Evolutionary conservation across 176 grass and related monocot genomes (phyloP).

Genomic region (Avena insularis): DNA sequence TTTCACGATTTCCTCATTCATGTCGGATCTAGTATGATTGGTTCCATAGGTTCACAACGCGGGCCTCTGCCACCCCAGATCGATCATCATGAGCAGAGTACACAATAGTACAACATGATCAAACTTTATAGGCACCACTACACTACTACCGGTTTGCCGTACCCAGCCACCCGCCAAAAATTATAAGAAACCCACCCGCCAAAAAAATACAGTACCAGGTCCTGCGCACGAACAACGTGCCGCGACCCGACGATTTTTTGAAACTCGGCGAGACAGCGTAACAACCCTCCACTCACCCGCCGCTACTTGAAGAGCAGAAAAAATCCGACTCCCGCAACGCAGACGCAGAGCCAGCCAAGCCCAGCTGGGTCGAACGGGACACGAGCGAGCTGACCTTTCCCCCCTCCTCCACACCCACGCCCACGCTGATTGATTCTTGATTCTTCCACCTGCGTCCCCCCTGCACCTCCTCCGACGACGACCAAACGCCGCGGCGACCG

Average conservation of each 20-base stretch:
- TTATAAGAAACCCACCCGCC: background rate
- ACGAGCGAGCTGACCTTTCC: constrained; percentile 26
- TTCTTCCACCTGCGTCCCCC: background rate
- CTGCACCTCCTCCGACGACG: background rate
- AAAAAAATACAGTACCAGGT: background rate
- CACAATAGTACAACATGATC: background rate
- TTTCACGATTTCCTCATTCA: background rate
- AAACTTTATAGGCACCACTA: background rate
- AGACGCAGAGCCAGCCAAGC: background rate
- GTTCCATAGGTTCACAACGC: background rate
- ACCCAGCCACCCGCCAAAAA: background rate
- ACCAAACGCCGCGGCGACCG: background rate
- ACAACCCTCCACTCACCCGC: background rate
- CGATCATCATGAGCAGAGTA: background rate
- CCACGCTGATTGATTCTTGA: background rate
- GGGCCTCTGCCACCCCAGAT: too few species aligned
- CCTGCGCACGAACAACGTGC: constrained; percentile 41
- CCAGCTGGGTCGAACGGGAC: background rate
- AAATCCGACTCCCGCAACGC: background rate
- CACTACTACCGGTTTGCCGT: background rate
- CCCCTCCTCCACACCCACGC: background rate
- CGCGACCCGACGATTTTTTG: background rate
- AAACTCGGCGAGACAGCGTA: background rate
- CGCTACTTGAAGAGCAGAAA: background rate
- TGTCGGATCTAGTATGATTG: background rate